phyloP scores from a whole-genome alignment of 495 filamentous ascomycete genomes.

The Parathielavia appendiculata region DNA sequence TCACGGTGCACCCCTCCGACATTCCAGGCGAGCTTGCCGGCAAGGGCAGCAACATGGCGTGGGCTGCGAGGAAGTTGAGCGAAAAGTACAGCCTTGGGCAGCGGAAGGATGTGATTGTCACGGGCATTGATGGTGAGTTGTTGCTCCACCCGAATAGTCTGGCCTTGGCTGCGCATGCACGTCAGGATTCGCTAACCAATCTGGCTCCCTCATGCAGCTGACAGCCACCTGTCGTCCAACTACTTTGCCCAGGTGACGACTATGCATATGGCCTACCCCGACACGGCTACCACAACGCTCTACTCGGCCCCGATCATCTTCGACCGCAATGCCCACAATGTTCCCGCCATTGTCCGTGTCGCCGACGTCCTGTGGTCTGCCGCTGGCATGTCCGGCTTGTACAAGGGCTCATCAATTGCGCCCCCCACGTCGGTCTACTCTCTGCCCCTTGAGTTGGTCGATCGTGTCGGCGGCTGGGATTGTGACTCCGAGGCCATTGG shows the following conservation, averaged over 20 bases:
- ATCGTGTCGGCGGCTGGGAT: conserved; percentile 62
- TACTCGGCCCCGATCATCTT: conserved; percentile 69
- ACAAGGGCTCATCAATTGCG: conserved; percentile 52
- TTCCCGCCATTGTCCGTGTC: conserved; percentile 60
- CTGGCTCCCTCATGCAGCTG: conserved; percentile 43
- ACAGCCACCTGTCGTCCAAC: conserved; percentile 60
- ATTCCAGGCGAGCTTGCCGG: conserved; percentile 59
- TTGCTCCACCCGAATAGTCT: conserved; percentile 10
- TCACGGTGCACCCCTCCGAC: conserved; percentile 56
- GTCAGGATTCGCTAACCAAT: conserved; percentile 33
- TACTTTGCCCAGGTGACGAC: conserved; percentile 59
- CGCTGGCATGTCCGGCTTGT: conserved; percentile 61
- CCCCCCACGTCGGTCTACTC: conserved; percentile 70
- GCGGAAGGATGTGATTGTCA: conserved; percentile 58
- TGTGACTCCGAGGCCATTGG: conserved; percentile 62
- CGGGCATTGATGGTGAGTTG: conserved; percentile 61
- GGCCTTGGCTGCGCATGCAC: conserved; percentile 2
- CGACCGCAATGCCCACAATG: conserved; percentile 62
- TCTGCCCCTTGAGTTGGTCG: conserved; percentile 55
- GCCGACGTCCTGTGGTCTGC: conserved; percentile 64
- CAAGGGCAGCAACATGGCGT: conserved; percentile 64
- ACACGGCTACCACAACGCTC: conserved; percentile 52
- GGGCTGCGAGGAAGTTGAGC: conserved; percentile 57
- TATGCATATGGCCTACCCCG: conserved; percentile 51
- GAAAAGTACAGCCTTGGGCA: conserved; percentile 48